Evolutionary conservation across 768 basidiomycete species (phyloP), one percentile per base, ranked within the genome.

Genomic region (Coprinopsis marcescibilis): DNA sequence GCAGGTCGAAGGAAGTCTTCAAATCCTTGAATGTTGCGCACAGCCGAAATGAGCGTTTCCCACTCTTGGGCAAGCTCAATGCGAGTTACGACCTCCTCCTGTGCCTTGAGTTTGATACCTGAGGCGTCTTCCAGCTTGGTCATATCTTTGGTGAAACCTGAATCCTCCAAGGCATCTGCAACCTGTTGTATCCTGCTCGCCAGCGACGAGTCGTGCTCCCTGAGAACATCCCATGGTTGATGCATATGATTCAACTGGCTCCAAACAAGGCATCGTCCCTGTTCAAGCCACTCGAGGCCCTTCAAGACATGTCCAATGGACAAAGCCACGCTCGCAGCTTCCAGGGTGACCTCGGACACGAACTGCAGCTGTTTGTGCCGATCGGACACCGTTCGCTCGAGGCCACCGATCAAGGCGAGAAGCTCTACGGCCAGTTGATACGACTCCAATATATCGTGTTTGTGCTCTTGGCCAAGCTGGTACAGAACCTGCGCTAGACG

Each of bases 1-100:
- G 38, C 37, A 0, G 60, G 60, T n/a, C 43, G 46, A 26, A 69
- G 52, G 46, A 68, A 69, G 6, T 56, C 47, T 19, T 59, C 51
- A 45, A 68, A 65, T 10, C 61, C 63, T 17, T 53, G 53, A 25
- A 60, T 37, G 4, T 1, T 4, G 26, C 50, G 43, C 4, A 48
- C 48, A 25, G 43, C 25, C 10, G 37, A 20, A 3, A 48, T 27
- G 2, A 56, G 30, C n/a, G 30, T 3, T 13, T 46, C 20, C 44
- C 49, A 50, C 17, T 50, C 26, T 19, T 40, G 14, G 12, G 52
- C 48, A 26, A 55, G 43, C n/a, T 40, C 21, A 14, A 34, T 19
- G 13, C 50, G 54, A 4, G 11, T 38, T n/a, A 15, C 15, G 1
- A 32, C 39, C 19, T 55, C 38, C 8, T 55, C 51, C 38, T 55